These are phyloP conservation scores for Fusarium pseudograminearum DNA, from an alignment of 2,329 filamentous ascomycete species.

Conservation along the genomic window DNA sequence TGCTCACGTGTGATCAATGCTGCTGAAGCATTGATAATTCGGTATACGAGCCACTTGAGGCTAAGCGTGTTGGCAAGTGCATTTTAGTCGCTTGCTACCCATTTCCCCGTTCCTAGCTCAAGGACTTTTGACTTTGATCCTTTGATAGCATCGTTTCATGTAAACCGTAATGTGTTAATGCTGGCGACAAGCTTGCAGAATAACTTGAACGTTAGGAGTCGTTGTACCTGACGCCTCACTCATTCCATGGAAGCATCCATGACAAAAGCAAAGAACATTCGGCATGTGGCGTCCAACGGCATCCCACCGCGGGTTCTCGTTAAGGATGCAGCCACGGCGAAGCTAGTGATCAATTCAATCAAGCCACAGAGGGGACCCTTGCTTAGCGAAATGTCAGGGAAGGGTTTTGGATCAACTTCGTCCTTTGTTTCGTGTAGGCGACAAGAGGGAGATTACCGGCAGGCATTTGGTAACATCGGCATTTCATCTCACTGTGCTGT, in stretches of 20 bases:
- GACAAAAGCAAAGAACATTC: background rate
- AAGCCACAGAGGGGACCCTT: background rate
- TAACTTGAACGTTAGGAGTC: background rate
- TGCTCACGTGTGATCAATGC: background rate
- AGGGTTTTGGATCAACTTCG: background rate
- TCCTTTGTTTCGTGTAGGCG: background rate
- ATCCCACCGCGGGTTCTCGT: background rate
- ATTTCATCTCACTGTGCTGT: background rate
- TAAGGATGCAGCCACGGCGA: background rate
- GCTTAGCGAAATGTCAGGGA: background rate
- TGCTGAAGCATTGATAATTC: background rate
- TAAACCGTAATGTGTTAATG: background rate
- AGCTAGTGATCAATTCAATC: background rate
- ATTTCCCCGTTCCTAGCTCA: background rate
- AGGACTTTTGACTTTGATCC: background rate
- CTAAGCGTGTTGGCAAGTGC: background rate
- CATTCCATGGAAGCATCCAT: background rate
- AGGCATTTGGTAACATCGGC: background rate
- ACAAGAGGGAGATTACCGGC: background rate
- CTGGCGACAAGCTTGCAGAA: background rate
- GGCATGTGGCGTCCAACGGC: background rate
- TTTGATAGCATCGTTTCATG: background rate
- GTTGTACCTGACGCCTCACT: background rate
- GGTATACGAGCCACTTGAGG: background rate
- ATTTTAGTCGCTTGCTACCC: background rate